Evolutionary conservation across 108 stramenopile species (phyloP), one percentile per base, ranked within the genome.

Genomic region (Mediolabrus comicus): DNA sequence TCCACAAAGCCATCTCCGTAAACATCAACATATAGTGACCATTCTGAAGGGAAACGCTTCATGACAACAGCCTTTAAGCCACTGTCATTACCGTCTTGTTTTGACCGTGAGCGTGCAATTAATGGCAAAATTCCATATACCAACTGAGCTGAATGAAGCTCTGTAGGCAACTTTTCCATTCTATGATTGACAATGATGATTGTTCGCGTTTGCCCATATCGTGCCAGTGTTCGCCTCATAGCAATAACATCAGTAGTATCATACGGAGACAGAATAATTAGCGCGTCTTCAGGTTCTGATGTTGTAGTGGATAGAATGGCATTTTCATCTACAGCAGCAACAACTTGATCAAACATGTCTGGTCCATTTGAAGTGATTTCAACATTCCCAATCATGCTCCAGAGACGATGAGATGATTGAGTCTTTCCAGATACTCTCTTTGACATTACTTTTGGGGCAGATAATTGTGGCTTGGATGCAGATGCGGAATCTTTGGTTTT

Each of bases 31-130:
- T 57, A 73, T 4, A 69, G 30, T 4, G 52, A 14, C 71, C 75
- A 82, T 55, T 77, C 63, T 5, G 57, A 25, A 4, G 53, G 77
- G 46, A 60, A 82, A 13, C 80, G 80, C 55, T 60, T 77, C 80
- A 82, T 77, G 12, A 82, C 76, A 27, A 82, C 62, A 13, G 65
- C 76, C 65, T 68, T 82, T 10, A 70, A 32, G 16, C 75, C 71
- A 19, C 39, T 29, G 25, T 57, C 56, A 14, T n/a, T 41, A 8
- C 12, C 57, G 43, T 51, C 36, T 29, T 59, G 2, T 65, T 12
- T 22, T 25, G 7, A 13, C 28, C 26, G 49, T 16, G 59, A 49
- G 33, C 54, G 12, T 11, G 74, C 74, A 16, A 75, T 61, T 9
- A 75, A 33, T 12, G 74, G 74, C 22, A 67, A 16, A 6, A 75